These are phyloP conservation scores for Coelastrella sp. DNA, from an alignment of 139 green algal genomes.

Conservation along the genomic window DNA sequence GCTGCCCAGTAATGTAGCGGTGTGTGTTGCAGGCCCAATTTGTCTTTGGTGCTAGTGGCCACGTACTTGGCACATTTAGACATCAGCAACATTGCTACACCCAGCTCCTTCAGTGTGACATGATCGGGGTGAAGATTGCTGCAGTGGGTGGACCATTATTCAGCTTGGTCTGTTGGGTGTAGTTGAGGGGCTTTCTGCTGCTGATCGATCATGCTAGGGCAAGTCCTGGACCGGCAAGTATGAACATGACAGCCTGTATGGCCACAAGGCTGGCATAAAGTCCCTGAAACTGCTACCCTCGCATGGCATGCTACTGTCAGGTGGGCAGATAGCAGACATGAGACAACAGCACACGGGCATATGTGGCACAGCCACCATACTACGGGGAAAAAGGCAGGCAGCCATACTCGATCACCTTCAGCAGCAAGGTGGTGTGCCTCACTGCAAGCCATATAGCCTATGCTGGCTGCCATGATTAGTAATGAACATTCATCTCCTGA, in stretches of 20 bases:
- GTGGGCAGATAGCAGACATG: conserved; percentile 41
- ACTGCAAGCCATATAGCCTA: no score
- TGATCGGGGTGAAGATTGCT: no score
- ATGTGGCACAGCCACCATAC: neutral
- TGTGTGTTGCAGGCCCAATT: neutral
- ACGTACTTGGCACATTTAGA: no score
- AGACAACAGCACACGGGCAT: neutral
- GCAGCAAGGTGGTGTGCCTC: neutral
- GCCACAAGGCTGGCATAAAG: conserved; percentile 59
- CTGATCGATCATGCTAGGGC: conserved; percentile 3
- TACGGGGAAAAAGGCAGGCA: no score
- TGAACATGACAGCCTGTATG: conserved; percentile 65
- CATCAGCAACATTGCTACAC: no score
- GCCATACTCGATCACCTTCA: no score
- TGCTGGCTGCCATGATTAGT: no score
- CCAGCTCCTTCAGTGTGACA: no score
- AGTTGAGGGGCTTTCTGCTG: no score
- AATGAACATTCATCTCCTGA: neutral
- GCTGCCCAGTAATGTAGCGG: neutral
- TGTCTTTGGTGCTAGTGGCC: neutral
- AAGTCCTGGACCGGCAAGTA: conserved; percentile 58
- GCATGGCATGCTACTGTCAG: conserved; percentile 69
- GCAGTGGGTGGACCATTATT: no score
- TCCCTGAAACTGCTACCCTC: conserved; percentile 62
- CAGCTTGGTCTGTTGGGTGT: no score